These are phyloP conservation scores for Metschnikowia continentalis DNA, from an alignment of 805 yeast genomes.

Conservation along the genomic window DNA sequence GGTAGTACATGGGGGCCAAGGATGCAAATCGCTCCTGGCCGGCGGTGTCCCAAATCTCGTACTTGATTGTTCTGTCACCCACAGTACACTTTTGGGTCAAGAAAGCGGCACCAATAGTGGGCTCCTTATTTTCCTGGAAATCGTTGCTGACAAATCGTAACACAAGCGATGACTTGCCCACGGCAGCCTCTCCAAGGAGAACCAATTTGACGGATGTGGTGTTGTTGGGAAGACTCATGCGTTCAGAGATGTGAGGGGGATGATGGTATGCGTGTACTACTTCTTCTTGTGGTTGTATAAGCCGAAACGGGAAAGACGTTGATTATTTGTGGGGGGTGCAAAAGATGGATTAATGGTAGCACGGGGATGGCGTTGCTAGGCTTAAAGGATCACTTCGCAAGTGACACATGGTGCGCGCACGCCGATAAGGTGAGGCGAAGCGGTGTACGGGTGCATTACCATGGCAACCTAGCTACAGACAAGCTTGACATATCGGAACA, in stretches of 20 bases:
- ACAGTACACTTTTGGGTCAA: slow-evolving; percentile 62
- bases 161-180: slow-evolving; percentile 70
- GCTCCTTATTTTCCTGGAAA: slow-evolving; percentile 69
- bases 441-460: slow-evolving; percentile 1
- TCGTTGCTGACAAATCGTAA: slow-evolving; percentile 69
- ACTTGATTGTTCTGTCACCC: slow-evolving; percentile 54
- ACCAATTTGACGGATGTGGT: slow-evolving; percentile 52
- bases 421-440: slow-evolving; percentile 4
- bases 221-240: slow-evolving; percentile 13
- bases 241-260: neutral
- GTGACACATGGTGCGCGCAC: slow-evolving; percentile 4
- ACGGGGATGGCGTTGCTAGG: slow-evolving; percentile 3
- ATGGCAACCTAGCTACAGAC: neutral
- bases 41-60: slow-evolving; percentile 86
- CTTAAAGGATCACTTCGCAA: neutral
- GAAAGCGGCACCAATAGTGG: slow-evolving; percentile 85
- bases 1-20: slow-evolving; percentile 77
- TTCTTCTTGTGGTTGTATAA: neutral
- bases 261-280: neutral
- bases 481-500: too few species aligned
- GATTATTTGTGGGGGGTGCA: neutral
- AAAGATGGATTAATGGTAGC: neutral
- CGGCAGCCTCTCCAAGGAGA: slow-evolving; percentile 77
- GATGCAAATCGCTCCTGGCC: slow-evolving; percentile 80
- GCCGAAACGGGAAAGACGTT: neutral